Evolutionary conservation across 2,329 filamentous ascomycete genomes (phyloP).

Genomic region (Fusarium anguioides): DNA sequence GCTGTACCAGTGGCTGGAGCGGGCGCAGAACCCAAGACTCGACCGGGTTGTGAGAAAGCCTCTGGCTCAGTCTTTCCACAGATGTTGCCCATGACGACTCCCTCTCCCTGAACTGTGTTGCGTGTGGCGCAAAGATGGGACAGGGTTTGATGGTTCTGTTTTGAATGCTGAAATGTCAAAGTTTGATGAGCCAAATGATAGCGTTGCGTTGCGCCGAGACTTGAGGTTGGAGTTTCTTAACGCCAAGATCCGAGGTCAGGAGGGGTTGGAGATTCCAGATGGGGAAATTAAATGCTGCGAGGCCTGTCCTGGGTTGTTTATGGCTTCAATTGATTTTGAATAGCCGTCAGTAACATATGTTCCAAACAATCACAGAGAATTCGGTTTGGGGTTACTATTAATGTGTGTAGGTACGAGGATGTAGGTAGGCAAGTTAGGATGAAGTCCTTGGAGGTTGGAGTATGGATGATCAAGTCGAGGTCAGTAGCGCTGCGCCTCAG

Average conservation of each 20-base stretch:
- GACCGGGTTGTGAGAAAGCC: conserved; percentile 77
- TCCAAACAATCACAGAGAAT: background rate
- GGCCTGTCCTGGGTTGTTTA: background rate
- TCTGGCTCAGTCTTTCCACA: conserved; percentile 82
- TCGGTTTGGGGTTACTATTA: background rate
- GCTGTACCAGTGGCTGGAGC: conserved; percentile 61
- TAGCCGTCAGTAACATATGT: background rate
- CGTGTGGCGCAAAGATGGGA: background rate
- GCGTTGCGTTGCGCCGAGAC: conserved; percentile 22
- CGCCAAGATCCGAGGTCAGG: conserved; percentile 30
- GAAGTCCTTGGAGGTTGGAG: background rate
- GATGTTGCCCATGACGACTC: conserved; percentile 79
- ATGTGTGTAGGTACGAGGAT: background rate
- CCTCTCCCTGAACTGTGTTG: background rate
- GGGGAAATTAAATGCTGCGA: background rate
- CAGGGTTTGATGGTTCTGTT: background rate
- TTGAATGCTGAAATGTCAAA: background rate
- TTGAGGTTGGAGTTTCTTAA: conserved; percentile 15
- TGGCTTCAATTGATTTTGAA: background rate
- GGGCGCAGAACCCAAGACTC: conserved; percentile 70
- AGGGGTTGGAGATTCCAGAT: conserved; percentile 12
- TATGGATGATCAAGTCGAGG: background rate
- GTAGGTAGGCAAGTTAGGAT: too few species aligned
- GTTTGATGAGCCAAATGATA: background rate
- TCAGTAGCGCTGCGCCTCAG: conserved; percentile 26